Evolutionary conservation across 352 stramenopile genomes (phyloP), one percentile per base, ranked within the genome.

Genomic region (Nothophytophthora sp.): DNA sequence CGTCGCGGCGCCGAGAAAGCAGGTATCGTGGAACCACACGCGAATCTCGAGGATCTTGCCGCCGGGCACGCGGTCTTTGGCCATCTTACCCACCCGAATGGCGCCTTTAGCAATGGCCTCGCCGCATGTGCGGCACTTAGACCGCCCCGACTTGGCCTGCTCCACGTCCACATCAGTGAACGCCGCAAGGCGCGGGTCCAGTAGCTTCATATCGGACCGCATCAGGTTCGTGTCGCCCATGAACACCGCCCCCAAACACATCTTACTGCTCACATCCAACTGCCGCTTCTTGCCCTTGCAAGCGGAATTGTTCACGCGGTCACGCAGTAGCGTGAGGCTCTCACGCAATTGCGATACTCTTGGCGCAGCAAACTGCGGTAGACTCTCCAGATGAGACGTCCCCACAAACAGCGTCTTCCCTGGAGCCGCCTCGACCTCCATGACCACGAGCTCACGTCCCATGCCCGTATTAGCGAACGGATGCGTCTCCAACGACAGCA

Each of bases 141-240:
- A 71, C 18, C 79, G 67, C 12, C 50, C 63, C 0, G 47, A 73
- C 32, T 81, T 85, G 18, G 82, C 77, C 4, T 59, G 34, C 34
- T 90, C 82, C 5, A 90, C 57, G 7, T 75, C 69, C 22, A 92
- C 41, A 40, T 82, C 66, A 3, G 56, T 64, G 11, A 70, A 47
- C 1, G 24, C 53, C 0, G 63, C 63, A 8, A 73, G 42, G 16
- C 47, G 33, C 28, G 52, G 32, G 58, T 90, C 79, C 42, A 90
- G 55, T 16, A 88, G 45, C 39, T 75, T 81, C 60, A 88, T 70
- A 38, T 92, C 82, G 0, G 55, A 55, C 16, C 63, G 62, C 18
- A 92, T 36, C 20, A 92, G 49, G 56, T 92, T 90, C 4, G 61
- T 90, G 38, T 92, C 82, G 18, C 77, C 82, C 79, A 92, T 90